phyloP scores from a whole-genome alignment of 306 rosid genomes.

The Dryas drummondii region DNA sequence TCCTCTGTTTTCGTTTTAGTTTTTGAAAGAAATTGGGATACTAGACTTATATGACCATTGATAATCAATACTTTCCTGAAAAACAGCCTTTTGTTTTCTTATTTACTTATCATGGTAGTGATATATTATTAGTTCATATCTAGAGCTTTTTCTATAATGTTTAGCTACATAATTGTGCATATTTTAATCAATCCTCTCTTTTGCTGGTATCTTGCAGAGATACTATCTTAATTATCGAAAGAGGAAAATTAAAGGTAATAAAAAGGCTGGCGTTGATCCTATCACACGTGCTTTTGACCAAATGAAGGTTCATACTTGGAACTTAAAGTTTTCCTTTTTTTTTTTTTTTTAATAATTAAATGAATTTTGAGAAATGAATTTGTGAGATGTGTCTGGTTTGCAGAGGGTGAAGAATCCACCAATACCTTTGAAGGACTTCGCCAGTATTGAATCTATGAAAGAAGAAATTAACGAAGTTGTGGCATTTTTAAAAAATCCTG shows the following conservation, averaged over 20 bases:
- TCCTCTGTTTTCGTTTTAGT: background rate
- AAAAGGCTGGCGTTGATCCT: constrained; percentile 83
- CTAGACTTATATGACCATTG: background rate
- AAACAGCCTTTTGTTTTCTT: background rate
- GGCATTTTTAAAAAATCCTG: constrained; percentile 84
- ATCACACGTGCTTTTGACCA: constrained; percentile 82
- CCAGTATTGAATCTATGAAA: constrained; percentile 87
- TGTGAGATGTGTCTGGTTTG: constrained; percentile 38
- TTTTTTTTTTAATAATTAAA: background rate
- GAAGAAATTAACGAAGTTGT: constrained; percentile 97
- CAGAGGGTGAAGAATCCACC: constrained; percentile 98
- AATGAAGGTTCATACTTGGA: constrained; percentile 69
- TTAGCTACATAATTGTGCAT: background rate
- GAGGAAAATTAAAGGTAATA: constrained; percentile 45
- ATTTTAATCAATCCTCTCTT: constrained; percentile 16
- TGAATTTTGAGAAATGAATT: constrained; percentile 26
- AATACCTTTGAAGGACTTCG: constrained; percentile 83
- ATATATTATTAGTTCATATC: background rate
- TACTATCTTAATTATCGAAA: constrained; percentile 44
- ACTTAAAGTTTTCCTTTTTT: constrained; percentile 17
- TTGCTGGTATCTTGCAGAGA: constrained; percentile 51
- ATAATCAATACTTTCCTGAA: background rate
- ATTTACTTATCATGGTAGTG: background rate
- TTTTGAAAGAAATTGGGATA: constrained; percentile 1
- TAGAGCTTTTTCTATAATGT: background rate